Evolutionary conservation across 192 early-diverging fungal genomes (phyloP), one percentile per base, ranked within the genome.

Genomic region (Chytriomyces hyalinus): DNA sequence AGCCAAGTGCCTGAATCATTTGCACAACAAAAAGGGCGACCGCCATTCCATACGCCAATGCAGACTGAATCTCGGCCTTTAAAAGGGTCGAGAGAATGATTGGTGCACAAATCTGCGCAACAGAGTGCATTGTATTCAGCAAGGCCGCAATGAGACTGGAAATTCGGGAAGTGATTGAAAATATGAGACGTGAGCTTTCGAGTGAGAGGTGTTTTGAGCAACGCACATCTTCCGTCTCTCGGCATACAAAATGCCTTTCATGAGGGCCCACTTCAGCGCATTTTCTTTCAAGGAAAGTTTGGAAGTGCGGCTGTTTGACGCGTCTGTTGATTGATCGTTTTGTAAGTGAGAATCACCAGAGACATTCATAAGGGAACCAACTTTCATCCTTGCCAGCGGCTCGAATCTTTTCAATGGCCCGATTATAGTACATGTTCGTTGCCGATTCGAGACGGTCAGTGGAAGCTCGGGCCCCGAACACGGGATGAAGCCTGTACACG

Each of bases 11-110:
- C 26, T 64, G 61, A 36, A 64, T 8, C 59, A 74, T 11, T 26
- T 74, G 72, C n/a, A 6, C n/a, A 26, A 74, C 11, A 45, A 74
- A 74, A 3, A 74, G 59, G 6, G 28, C 72, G 5, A 64, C 72
- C 3, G 26, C 36, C 7, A 64, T 46, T 6, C 26, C 24, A 64
- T 74, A 74, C 72, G 61, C 72, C 7, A 28, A 2, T 1, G 26
- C 1, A 2, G 69, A 70, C 44, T 15, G 22, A 3, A 43, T 6
- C 50, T 9, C 6, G 4, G 69, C 69, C 13, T 70, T 70, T n/a
- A 70, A 24, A 24, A 70, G 22, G 2, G 9, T 15, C 13, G 69
- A 50, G 20, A 70, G 50, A 26, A 70, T 13, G 36, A 70, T 51
- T 7, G 69, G 69, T 43, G 69, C 69, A 0, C 9, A 15, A 3